Evolutionary conservation across 768 basidiomycete species (phyloP).

Genomic region (Macrocybe gigantea): DNA sequence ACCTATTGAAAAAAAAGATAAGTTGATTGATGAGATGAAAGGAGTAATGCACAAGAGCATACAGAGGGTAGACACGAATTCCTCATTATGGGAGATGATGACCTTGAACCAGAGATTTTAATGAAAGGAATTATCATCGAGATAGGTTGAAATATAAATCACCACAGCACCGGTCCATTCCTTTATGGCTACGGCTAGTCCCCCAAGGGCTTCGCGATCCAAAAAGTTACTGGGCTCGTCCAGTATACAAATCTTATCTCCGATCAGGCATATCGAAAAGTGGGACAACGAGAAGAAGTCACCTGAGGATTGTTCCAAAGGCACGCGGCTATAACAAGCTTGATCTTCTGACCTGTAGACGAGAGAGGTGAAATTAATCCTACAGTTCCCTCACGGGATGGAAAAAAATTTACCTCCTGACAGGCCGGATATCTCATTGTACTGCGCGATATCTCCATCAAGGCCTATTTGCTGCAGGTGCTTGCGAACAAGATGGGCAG

Average conservation of each 20-base stretch:
- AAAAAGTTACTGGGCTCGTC: conserved; percentile 97
- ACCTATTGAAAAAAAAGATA: conserved; percentile 34
- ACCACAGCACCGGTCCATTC: conserved; percentile 93
- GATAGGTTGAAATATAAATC: conserved; percentile 17
- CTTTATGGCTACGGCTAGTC: conserved; percentile 89
- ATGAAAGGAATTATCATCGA: not conserved
- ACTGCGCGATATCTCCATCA: conserved; percentile 96
- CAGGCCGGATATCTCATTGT: conserved; percentile 92
- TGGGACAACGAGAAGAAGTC: conserved; percentile 1
- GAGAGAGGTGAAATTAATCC: conserved; percentile 6
- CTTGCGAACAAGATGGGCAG: conserved; percentile 76
- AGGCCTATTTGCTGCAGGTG: conserved; percentile 94
- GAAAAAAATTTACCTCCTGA: conserved; percentile 67
- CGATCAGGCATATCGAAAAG: not conserved
- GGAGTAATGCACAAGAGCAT: conserved; percentile 22
- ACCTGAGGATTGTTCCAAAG: conserved; percentile 96
- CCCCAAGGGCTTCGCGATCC: conserved; percentile 93
- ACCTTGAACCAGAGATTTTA: conserved; percentile 36
- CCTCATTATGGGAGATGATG: conserved; percentile 94
- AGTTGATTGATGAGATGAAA: conserved; percentile 1
- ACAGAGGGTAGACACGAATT: conserved; percentile 83
- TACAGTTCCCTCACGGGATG: not conserved
- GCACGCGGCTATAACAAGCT: conserved; percentile 90
- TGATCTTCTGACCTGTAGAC: conserved; percentile 84
- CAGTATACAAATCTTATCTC: conserved; percentile 58